Percentiles rank a stretch among this genome's conserved stretches.
Evolutionary conservation across 257 asterid species (phyloP).

Genomic region (Penstemon barbatus): DNA sequence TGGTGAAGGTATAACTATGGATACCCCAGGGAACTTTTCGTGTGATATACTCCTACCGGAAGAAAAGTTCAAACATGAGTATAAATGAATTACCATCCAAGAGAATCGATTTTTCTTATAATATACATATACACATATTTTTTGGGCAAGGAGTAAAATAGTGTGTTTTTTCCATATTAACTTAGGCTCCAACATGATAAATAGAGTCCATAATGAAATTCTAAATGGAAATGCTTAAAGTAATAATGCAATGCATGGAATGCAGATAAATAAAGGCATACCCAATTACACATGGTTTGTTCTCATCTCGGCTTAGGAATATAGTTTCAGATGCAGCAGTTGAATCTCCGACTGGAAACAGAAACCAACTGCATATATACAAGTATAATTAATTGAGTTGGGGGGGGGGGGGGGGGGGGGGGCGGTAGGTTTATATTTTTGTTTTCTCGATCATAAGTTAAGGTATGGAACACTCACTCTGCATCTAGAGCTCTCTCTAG

Average conservation of each 20-base stretch:
- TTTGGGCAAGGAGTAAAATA: too few species aligned
- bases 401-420: too few species aligned
- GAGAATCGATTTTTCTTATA: too few species aligned
- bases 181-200: too few species aligned
- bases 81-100: neutral
- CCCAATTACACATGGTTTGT: slow-evolving; percentile 69
- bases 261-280: slow-evolving; percentile 29
- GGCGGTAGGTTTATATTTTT: too few species aligned
- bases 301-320: slow-evolving; percentile 71
- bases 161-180: too few species aligned
- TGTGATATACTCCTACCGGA: slow-evolving; percentile 58
- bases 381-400: slow-evolving; percentile 17
- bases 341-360: slow-evolving; percentile 59
- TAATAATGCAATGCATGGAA: neutral
- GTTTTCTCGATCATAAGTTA: neutral
- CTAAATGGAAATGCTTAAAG: too few species aligned
- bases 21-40: slow-evolving; percentile 53
- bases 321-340: slow-evolving; percentile 58
- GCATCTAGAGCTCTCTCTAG: slow-evolving; percentile 85
- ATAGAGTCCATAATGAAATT: too few species aligned
- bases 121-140: too few species aligned
- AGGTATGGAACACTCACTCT: slow-evolving; percentile 52
- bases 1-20: slow-evolving; percentile 57
- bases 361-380: slow-evolving; percentile 60
- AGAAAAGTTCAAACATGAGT: slow-evolving; percentile 9